Evolutionary conservation across 2,329 filamentous ascomycete genomes (phyloP), one percentile per base, ranked within the genome.

Genomic region (Fusarium sp.): DNA sequence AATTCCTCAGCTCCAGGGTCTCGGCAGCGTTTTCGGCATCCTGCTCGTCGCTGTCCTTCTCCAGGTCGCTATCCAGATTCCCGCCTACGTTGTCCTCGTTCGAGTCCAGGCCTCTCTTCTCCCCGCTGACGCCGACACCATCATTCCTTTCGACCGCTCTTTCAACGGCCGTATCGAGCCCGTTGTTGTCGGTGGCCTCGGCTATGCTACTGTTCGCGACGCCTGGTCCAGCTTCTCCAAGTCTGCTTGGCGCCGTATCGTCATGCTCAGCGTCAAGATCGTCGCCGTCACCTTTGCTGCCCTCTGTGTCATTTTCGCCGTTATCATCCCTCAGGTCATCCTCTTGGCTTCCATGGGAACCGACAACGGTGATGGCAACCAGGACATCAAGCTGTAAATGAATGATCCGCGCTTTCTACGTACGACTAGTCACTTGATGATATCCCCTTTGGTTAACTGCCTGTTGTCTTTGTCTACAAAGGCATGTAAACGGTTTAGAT

Each of bases 61-160:
- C 60, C 85, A 89, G 63, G 82, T 92, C 48, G 83, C 94, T 63
- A 82, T 95, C 68, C 86, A 94, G 71, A 88, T 98, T 64, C 95
- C 96, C 24, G 90, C 94, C 44, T 88, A 90, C 67, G 93, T 96
- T 38, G 89, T 94, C 28, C 90, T 97, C 67, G 87, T 93, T 74
- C 94, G 96, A 72, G 91, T 98, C 41, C 94, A 97, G 81, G 95
- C 95, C 12, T 96, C 94, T 55, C 90, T 98, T 76, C 90, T 98
- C 6, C 90, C 94, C 2, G 92, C 94, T 67, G 91, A 94, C 24
- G 89, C 95, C 75, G 92, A 97, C 83, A 91, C 94, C 32, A 93
- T 98, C 73, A 91, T 98, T 41, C 92, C 94, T 38, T 98, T 98
- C 78, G 96, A 98, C 86, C 93, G 95, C 74, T 92, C 92, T 36